phyloP scores from a whole-genome alignment of 345 rosid species.

The Eucalyptus sp. region DNA sequence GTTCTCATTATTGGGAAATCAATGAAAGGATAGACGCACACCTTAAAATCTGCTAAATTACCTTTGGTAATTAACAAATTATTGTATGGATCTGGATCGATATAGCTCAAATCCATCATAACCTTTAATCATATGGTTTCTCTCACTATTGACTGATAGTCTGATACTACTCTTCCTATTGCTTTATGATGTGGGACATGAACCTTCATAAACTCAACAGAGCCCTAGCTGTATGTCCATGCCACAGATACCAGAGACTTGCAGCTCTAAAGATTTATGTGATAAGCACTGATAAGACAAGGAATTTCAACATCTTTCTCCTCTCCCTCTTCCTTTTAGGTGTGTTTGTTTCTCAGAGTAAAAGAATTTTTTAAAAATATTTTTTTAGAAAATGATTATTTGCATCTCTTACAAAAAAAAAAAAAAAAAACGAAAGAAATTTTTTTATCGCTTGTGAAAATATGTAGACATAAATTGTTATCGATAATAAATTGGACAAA shows the following conservation, averaged over 20 bases:
- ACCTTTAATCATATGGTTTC: too few species aligned
- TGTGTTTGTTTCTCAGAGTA: too few species aligned
- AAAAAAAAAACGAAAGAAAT: rapidly evolving
- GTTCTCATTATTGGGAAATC: neutral
- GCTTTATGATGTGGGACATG: neutral
- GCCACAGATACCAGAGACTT: neutral
- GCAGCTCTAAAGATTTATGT: neutral
- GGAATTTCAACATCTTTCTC: neutral
- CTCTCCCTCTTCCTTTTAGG: neutral
- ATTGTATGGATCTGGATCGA: neutral
- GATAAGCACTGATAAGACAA: neutral
- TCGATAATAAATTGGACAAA: neutral
- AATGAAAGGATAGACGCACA: neutral
- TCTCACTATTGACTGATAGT: neutral
- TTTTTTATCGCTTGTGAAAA: too few species aligned
- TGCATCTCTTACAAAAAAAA: neutral
- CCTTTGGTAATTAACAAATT: neutral
- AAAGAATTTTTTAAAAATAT: too few species aligned
- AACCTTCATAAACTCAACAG: neutral
- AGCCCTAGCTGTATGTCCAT: neutral
- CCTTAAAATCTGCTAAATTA: neutral
- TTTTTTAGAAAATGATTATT: too few species aligned
- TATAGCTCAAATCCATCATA: too few species aligned
- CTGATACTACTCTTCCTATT: neutral
- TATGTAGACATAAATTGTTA: too few species aligned